Conservation (phyloP, 768 basidiomycete species). For the Floccularia luteovirens region DNA sequence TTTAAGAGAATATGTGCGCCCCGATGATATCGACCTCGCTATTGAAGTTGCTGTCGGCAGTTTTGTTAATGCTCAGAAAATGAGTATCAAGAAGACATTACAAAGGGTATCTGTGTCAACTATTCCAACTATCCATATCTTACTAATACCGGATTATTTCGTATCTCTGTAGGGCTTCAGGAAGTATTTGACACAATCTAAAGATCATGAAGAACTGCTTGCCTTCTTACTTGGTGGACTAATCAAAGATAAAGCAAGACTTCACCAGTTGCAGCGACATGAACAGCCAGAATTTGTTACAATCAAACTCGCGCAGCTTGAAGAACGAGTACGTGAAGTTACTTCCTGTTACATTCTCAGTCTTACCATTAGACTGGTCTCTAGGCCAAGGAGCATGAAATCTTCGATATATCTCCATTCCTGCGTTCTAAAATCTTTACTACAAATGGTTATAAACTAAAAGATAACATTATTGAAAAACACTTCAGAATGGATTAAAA, state of each 20-base stretch:
- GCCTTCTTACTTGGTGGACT: slow-evolving; percentile 91
- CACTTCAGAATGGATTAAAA: slow-evolving; percentile 43
- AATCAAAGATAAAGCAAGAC: slow-evolving; percentile 86
- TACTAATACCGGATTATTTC: slow-evolving; percentile 2
- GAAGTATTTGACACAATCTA: slow-evolving; percentile 93
- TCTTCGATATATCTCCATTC: slow-evolving; percentile 86
- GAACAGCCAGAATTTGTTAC: slow-evolving; percentile 72
- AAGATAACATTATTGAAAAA: slow-evolving; percentile 65
- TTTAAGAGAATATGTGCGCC: slow-evolving; percentile 88
- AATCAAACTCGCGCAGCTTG: slow-evolving; percentile 76
- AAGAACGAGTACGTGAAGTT: slow-evolving; percentile 62
- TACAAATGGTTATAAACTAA: slow-evolving; percentile 82
- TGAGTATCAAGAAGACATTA: slow-evolving; percentile 96
- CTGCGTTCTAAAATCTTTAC: slow-evolving; percentile 76
- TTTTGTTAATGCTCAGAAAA: slow-evolving; percentile 96
- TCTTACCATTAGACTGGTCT: slow-evolving; percentile 5
- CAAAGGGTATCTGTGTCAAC: slow-evolving; percentile 90
- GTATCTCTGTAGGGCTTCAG: slow-evolving; percentile 71
- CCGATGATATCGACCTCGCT: slow-evolving; percentile 95
- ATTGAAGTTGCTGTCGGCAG: slow-evolving; percentile 93
- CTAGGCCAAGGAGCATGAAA: slow-evolving; percentile 95
- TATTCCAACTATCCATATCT: too few relatives aligned
- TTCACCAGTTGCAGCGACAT: slow-evolving; percentile 70
- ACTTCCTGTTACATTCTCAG: background rate
- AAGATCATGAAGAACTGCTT: slow-evolving; percentile 93